These are phyloP conservation scores for Quercus gilva DNA, from an alignment of 306 rosid species.

Conservation along the genomic window DNA sequence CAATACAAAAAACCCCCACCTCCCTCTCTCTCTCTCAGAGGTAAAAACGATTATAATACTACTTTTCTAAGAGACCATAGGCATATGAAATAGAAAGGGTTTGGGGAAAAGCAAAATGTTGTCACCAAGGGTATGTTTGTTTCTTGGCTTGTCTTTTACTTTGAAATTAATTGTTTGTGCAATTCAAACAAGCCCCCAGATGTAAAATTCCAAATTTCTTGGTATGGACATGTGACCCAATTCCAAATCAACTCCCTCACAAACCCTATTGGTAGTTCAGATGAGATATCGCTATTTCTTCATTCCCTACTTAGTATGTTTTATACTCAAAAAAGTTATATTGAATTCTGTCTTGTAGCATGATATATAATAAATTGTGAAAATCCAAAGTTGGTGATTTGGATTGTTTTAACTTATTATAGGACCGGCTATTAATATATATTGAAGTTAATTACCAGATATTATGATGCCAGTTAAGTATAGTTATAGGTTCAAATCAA, in stretches of 20 bases:
- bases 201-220: slow-evolving; percentile 3
- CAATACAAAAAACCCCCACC: slow-evolving; percentile 29
- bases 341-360: neutral
- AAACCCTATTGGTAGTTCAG: neutral
- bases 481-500: neutral
- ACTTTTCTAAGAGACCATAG: neutral
- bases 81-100: slow-evolving; percentile 35
- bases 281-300: neutral
- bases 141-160: slow-evolving; percentile 49
- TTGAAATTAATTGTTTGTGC: slow-evolving; percentile 18
- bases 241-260: slow-evolving; percentile 1
- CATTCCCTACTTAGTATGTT: neutral
- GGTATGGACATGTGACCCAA: slow-evolving; percentile 3
- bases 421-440: no score
- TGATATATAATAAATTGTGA: no score
- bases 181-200: slow-evolving; percentile 9
- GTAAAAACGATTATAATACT: neutral
- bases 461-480: no score
- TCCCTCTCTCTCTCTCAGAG: slow-evolving; percentile 35
- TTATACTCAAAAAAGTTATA: neutral
- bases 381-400: no score
- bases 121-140: slow-evolving; percentile 71
- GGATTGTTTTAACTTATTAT: no score
- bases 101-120: slow-evolving; percentile 73
- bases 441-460: no score